Conservation (phyloP, 768 basidiomycete species). For the Russula foetens region DNA sequence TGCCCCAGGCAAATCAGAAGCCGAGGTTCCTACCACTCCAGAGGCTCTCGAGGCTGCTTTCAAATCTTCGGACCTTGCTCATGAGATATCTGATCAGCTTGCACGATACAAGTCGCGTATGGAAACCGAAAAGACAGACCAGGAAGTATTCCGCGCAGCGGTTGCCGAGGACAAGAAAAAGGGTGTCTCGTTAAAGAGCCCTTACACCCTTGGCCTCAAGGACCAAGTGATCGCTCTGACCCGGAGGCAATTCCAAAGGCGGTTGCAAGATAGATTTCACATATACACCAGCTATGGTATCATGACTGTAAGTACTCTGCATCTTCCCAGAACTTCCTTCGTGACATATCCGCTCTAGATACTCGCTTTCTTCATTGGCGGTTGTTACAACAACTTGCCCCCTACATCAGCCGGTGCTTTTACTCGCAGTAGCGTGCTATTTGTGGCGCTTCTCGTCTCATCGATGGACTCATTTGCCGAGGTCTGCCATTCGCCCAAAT, state of each 20-base stretch:
- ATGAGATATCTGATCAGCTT: conserved; percentile 38
- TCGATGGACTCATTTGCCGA: conserved; percentile 68
- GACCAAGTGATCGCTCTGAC: conserved; percentile 69
- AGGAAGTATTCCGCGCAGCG: conserved; percentile 69
- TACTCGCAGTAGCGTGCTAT: conserved; percentile 79
- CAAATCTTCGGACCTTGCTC: conserved; percentile 38
- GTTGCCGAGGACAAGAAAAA: conserved; percentile 73
- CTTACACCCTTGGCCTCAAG: conserved; percentile 75
- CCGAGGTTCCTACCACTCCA: conserved; percentile 59
- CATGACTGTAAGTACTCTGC: conserved; percentile 44
- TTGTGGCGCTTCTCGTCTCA: conserved; percentile 57
- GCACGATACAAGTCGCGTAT: conserved; percentile 46
- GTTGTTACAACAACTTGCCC: conserved; percentile 67
- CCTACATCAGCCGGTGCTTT: conserved; percentile 75
- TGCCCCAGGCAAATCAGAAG: conserved; percentile 48
- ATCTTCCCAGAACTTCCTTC: conserved; percentile 28
- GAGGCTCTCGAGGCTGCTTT: conserved; percentile 60
- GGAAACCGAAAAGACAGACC: conserved; percentile 57
- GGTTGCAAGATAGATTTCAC: conserved; percentile 72
- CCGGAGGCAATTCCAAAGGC: conserved; percentile 63
- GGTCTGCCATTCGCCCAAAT: conserved; percentile 27
- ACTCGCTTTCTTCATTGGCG: conserved; percentile 60
- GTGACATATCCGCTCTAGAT: neutral
- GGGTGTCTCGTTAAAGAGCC: conserved; percentile 69
- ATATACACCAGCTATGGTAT: conserved; percentile 61